Conservation (phyloP, 1,284 basidiomycete genomes). For the Hypsizygus ulmarius region DNA sequence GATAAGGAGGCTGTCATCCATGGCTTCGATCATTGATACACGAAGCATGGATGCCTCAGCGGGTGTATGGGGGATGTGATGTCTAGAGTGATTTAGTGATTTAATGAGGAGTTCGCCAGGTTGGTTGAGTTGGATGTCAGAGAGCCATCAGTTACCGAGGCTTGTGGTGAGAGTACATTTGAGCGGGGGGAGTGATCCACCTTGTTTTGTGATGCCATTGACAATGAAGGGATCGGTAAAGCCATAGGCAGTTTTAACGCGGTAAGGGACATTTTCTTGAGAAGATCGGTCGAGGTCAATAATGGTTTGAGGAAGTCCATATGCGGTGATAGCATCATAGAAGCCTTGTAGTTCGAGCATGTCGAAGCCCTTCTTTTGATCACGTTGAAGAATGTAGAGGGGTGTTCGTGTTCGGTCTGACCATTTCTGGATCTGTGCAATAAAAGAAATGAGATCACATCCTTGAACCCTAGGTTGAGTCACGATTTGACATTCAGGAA, state of each 20-base stretch:
- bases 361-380: conserved; percentile 12
- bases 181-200: conserved; percentile 26
- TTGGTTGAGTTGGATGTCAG: neutral
- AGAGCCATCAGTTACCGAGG: conserved; percentile 16
- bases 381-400: conserved; percentile 7
- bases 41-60: neutral
- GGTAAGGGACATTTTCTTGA: conserved; percentile 6
- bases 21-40: conserved; percentile 6
- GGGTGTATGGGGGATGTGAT: neutral
- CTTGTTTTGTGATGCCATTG: conserved; percentile 29
- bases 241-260: conserved; percentile 19
- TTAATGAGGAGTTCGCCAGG: neutral
- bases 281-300: conserved; percentile 1
- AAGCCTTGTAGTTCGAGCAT: conserved; percentile 12
- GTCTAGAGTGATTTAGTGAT: neutral
- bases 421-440: conserved; percentile 16
- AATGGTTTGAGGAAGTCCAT: conserved; percentile 3
- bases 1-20: conserved; percentile 5
- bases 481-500: conserved; percentile 17
- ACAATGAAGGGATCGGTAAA: conserved; percentile 18
- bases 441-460: conserved; percentile 13
- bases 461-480: conserved; percentile 21
- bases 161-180: conserved; percentile 24
- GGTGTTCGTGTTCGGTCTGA: conserved; percentile 5
- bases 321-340: conserved; percentile 8